phyloP scores from a whole-genome alignment of 2,329 filamentous ascomycete species.

The Conoideocrella luteorostrata region DNA sequence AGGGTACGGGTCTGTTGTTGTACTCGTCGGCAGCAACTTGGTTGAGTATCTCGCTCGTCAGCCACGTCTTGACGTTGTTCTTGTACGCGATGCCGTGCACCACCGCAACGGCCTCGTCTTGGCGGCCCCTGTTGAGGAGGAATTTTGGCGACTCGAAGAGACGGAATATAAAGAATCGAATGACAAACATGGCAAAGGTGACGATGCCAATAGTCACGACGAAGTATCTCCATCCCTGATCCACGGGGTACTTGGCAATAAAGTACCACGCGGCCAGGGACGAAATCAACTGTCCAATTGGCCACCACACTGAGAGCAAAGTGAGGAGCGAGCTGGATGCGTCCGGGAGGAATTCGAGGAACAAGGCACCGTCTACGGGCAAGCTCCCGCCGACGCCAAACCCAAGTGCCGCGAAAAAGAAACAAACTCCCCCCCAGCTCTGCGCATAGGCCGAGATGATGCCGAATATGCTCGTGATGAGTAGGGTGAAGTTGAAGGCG shows the following conservation, averaged over 20 bases:
- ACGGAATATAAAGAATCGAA: slow-evolving; percentile 74
- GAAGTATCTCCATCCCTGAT: slow-evolving; percentile 73
- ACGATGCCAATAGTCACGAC: slow-evolving; percentile 63
- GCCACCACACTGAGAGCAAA: slow-evolving; percentile 82
- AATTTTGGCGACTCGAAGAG: slow-evolving; percentile 84
- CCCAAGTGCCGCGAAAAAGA: slow-evolving; percentile 55
- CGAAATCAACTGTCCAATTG: slow-evolving; percentile 69
- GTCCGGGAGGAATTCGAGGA: slow-evolving; percentile 76
- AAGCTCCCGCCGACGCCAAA: slow-evolving; percentile 70
- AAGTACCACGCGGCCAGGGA: slow-evolving; percentile 70
- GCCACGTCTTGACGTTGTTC: slow-evolving; percentile 65
- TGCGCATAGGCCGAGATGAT: slow-evolving; percentile 61
- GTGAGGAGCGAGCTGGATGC: slow-evolving; percentile 69
- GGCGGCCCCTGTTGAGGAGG: slow-evolving; percentile 67
- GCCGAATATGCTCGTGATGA: slow-evolving; percentile 70
- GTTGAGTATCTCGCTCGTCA: slow-evolving; percentile 64
- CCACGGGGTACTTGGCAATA: slow-evolving; percentile 59
- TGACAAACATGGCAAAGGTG: slow-evolving; percentile 71
- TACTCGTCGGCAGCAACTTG: slow-evolving; percentile 42
- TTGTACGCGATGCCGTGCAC: slow-evolving; percentile 71
- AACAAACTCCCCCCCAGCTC: slow-evolving; percentile 59
- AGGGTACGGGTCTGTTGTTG: slow-evolving; percentile 21
- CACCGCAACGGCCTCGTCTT: slow-evolving; percentile 72
- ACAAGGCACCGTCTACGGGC: slow-evolving; percentile 72
- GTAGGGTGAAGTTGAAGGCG: slow-evolving; percentile 74